phyloP scores from a whole-genome alignment of 2,329 filamentous ascomycete species.

The Hyphodiscus sp. region DNA sequence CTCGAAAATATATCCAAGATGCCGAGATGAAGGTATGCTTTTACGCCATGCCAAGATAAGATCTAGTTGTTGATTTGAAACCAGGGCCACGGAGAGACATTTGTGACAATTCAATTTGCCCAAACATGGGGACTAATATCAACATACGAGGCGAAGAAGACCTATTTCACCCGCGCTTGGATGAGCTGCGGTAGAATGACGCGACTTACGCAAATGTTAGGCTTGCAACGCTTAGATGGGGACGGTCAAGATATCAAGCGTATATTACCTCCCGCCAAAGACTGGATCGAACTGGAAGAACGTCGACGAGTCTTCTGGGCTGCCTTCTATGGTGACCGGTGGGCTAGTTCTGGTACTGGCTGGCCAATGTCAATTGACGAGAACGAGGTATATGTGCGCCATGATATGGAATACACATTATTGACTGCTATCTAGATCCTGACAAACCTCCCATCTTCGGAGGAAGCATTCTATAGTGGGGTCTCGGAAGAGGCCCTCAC shows the following conservation, averaged over 20 bases:
- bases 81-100: constrained; percentile 67
- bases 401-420: neutral
- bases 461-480: constrained; percentile 67
- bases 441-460: constrained; percentile 73
- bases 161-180: constrained; percentile 81
- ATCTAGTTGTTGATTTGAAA: neutral
- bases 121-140: constrained; percentile 74
- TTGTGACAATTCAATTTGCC: constrained; percentile 71
- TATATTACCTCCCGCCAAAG: constrained; percentile 63
- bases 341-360: constrained; percentile 81
- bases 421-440: constrained; percentile 30
- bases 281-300: constrained; percentile 80
- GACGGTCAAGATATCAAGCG: constrained; percentile 62
- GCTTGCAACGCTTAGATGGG: constrained; percentile 71
- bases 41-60: neutral
- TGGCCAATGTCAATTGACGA: constrained; percentile 81
- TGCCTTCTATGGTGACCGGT: constrained; percentile 74
- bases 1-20: constrained; percentile 74
- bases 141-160: constrained; percentile 75
- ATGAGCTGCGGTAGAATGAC: constrained; percentile 69
- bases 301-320: constrained; percentile 82
- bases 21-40: constrained; percentile 69
- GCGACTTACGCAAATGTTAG: constrained; percentile 75
- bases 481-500: constrained; percentile 55
- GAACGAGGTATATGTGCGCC: constrained; percentile 44